Percentiles rank a stretch among this genome's conserved stretches.
phyloP scores from a whole-genome alignment of 2,329 filamentous ascomycete genomes.

The Purpureocillium takamizusanense region DNA sequence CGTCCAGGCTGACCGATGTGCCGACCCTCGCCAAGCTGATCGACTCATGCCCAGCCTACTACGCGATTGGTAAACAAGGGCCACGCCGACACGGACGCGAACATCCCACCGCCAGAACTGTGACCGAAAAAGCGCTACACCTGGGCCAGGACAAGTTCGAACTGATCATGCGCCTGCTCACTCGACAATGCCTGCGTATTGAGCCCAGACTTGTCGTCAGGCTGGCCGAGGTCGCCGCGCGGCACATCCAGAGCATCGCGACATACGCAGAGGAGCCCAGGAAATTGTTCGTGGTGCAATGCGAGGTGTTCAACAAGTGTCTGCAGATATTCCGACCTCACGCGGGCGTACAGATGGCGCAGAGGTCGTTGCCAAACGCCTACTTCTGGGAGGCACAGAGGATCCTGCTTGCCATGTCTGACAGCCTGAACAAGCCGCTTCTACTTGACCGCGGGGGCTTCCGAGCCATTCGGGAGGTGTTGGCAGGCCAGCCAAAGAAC shows the following conservation, averaged over 20 bases:
- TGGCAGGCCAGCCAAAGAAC: constrained; percentile 45
- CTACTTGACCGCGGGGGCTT: constrained; percentile 44
- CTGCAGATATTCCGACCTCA: constrained; percentile 17
- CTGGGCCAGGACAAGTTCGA: constrained; percentile 14
- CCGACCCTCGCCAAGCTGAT: constrained; percentile 17
- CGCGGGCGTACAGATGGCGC: constrained; percentile 12
- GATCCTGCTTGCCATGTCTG: constrained; percentile 42
- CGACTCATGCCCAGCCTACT: constrained; percentile 12
- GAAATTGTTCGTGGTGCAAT: constrained; percentile 17
- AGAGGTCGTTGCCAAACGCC: constrained; percentile 15
- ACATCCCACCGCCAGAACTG: too few relatives aligned
- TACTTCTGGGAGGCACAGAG: constrained; percentile 48
- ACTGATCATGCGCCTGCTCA: constrained; percentile 15
- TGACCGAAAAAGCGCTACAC: constrained; percentile 3
- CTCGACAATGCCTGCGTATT: constrained; percentile 19
- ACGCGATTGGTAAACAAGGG: constrained; percentile 1
- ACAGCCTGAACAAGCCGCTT: constrained; percentile 36
- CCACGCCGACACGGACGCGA: not conserved
- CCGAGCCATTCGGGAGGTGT: constrained; percentile 41
- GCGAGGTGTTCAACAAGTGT: constrained; percentile 20
- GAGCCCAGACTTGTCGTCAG: constrained; percentile 23
- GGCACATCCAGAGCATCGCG: constrained; percentile 15
- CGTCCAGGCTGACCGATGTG: constrained; percentile 13
- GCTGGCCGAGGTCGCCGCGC: constrained; percentile 17
- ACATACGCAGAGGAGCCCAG: constrained; percentile 4